phyloP scores from a whole-genome alignment of 164 flowering plant species.

The Cinnamomum micranthum region DNA sequence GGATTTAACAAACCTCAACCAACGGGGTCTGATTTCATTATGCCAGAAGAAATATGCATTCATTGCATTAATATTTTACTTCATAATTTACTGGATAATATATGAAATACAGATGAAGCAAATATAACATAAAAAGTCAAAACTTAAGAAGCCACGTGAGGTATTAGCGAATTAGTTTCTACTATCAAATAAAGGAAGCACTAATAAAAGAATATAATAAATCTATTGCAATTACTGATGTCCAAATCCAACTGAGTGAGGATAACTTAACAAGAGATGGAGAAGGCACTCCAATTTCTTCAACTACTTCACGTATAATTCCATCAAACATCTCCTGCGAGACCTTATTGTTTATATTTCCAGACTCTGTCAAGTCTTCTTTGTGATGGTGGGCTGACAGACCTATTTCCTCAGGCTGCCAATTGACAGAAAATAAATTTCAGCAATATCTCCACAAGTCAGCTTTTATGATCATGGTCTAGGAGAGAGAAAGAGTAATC shows the following conservation, averaged over 20 bases:
- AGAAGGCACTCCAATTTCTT: constrained; percentile 91
- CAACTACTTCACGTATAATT: constrained; percentile 92
- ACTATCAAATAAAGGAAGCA: background rate
- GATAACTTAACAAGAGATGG: constrained; percentile 53
- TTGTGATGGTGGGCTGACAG: constrained; percentile 39
- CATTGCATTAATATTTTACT: too few species aligned
- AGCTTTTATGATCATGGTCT: background rate
- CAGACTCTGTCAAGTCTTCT: constrained; percentile 20
- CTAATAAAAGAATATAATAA: too few species aligned
- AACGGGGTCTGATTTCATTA: too few species aligned
- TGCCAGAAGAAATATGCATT: too few species aligned
- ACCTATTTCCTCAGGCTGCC: constrained; percentile 84
- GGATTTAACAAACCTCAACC: too few species aligned
- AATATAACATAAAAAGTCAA: too few species aligned
- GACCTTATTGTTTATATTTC: constrained; percentile 39
- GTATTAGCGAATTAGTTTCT: background rate
- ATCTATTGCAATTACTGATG: background rate
- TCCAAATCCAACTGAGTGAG: constrained; percentile 2
- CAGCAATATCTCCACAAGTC: background rate
- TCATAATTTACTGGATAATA: too few species aligned
- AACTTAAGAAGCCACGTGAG: background rate
- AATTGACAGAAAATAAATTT: constrained; percentile 1
- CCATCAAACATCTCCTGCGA: constrained; percentile 96
- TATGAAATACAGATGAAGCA: too few species aligned
- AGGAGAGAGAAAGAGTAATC: background rate